A percentile compares a stretch with the other conserved stretches of the same genome.
Conservation (phyloP, 495 filamentous ascomycete genomes). For the Podospora comata region DNA sequence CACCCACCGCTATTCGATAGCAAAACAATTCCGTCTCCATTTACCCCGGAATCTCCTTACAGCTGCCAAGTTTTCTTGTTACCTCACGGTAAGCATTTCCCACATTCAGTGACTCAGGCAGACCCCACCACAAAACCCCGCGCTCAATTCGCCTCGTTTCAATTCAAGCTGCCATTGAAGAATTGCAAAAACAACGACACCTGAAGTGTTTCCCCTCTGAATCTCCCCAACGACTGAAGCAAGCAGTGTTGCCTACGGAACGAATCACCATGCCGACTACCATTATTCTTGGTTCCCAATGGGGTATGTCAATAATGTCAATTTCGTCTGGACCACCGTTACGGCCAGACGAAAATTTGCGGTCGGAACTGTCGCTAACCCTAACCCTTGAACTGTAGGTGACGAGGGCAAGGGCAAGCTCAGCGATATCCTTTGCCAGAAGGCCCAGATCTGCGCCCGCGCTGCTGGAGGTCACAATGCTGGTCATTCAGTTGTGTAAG, state of each 20-base stretch:
- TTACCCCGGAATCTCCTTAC: background rate
- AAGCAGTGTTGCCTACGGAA: slow-evolving; percentile 13
- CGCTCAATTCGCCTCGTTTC: background rate
- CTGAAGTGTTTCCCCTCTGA: slow-evolving; percentile 17
- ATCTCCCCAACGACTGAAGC: slow-evolving; percentile 15
- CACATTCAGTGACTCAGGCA: background rate
- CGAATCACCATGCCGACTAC: slow-evolving; percentile 27
- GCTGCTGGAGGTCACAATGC: slow-evolving; percentile 38
- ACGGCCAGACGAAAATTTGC: slow-evolving; percentile 5
- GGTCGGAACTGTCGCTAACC: slow-evolving; percentile 1
- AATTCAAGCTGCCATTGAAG: background rate
- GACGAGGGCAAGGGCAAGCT: slow-evolving; percentile 52
- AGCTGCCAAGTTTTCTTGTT: background rate
- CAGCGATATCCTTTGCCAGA: slow-evolving; percentile 40
- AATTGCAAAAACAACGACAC: background rate
- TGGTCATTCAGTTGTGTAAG: slow-evolving; percentile 62
- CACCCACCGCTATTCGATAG: background rate
- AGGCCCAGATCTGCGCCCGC: slow-evolving; percentile 39
- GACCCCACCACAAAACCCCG: slow-evolving; percentile 8
- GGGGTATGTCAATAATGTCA: slow-evolving; percentile 21
- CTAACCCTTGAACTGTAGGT: slow-evolving; percentile 44
- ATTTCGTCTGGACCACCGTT: slow-evolving; percentile 5
- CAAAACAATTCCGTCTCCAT: background rate
- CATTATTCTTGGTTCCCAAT: slow-evolving; percentile 34
- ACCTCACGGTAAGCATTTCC: background rate